A percentile compares a stretch with the other conserved stretches of the same genome.
Conservation (phyloP, 768 basidiomycete species). For the Mycena crocata region DNA sequence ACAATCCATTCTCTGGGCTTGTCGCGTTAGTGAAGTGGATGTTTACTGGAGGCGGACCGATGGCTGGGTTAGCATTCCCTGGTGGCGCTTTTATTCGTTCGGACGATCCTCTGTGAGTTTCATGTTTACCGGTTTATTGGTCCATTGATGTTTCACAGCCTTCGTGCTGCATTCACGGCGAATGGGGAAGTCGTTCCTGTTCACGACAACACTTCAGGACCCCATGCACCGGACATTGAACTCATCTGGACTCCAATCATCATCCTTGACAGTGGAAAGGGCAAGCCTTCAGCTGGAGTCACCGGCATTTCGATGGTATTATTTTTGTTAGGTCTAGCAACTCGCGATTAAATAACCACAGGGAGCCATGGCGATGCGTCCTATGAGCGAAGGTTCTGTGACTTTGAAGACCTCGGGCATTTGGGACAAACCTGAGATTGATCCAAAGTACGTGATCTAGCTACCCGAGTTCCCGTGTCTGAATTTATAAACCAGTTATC, state of each 20-base stretch:
- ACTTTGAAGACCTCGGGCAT: slow-evolving; percentile 17
- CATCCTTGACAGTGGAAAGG: slow-evolving; percentile 26
- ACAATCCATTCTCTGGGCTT: slow-evolving; percentile 9
- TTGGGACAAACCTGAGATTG: slow-evolving; percentile 20
- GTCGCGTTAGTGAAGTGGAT: slow-evolving; percentile 20
- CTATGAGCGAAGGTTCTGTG: slow-evolving; percentile 20
- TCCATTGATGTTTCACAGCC: neutral
- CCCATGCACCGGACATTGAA: slow-evolving; percentile 20
- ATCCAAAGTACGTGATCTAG: slow-evolving; percentile 24
- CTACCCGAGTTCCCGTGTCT: neutral
- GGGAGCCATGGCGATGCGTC: slow-evolving; percentile 18
- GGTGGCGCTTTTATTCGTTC: slow-evolving; percentile 25
- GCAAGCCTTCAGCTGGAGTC: no score
- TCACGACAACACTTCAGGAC: slow-evolving; percentile 9
- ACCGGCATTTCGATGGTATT: slow-evolving; percentile 16
- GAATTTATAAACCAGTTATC: slow-evolving; percentile 22
- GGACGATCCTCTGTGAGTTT: slow-evolving; percentile 16
- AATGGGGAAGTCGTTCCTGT: neutral
- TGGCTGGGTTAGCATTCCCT: slow-evolving; percentile 16
- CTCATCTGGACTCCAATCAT: slow-evolving; percentile 24
- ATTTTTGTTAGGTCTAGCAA: neutral
- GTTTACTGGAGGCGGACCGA: slow-evolving; percentile 12
- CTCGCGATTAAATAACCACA: neutral
- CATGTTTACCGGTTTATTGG: no score
- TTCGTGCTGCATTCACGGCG: neutral